Percentiles rank a stretch among this genome's conserved stretches.
Evolutionary conservation across 768 basidiomycete genomes (phyloP).

Genomic region (Panaeolus cyanescens): DNA sequence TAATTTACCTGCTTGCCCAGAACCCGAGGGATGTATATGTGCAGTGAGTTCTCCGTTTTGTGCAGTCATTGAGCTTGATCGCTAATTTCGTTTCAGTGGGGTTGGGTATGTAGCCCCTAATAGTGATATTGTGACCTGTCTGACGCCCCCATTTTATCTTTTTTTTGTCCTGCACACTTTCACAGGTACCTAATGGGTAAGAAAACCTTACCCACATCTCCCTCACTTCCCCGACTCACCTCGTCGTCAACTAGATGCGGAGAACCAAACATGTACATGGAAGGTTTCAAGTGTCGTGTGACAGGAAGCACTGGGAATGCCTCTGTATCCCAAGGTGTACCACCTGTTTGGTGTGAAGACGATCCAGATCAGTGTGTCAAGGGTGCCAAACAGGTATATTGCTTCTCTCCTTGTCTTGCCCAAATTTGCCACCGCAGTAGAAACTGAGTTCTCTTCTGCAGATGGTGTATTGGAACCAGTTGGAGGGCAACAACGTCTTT

Average conservation of each 20-base stretch:
- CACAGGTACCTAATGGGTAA: conserved; percentile 15
- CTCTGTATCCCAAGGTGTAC: conserved; percentile 29
- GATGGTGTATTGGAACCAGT: conserved; percentile 28
- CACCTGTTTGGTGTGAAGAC: conserved; percentile 45
- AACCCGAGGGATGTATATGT: conserved; percentile 41
- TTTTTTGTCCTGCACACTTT: not conserved
- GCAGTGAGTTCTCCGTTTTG: conserved; percentile 29
- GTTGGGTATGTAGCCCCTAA: conserved; percentile 34
- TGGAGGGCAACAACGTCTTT: conserved; percentile 29
- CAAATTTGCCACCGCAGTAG: not conserved
- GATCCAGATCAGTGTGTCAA: conserved; percentile 31
- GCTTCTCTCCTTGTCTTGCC: not conserved
- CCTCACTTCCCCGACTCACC: not conserved
- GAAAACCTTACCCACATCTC: not conserved
- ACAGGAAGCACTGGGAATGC: conserved; percentile 29
- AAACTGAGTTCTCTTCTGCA: not conserved
- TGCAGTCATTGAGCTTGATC: not conserved
- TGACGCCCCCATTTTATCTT: conserved; percentile 10
- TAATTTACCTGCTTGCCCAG: conserved; percentile 44
- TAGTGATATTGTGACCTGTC: not conserved
- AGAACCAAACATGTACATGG: conserved; percentile 49
- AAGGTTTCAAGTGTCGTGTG: conserved; percentile 41
- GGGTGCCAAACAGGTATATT: conserved; percentile 40
- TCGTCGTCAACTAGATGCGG: conserved; percentile 30
- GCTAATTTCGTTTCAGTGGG: conserved; percentile 33